Evolutionary conservation across 2,329 filamentous ascomycete species (phyloP), one percentile per base, ranked within the genome.

Genomic region (Alternaria longipes): DNA sequence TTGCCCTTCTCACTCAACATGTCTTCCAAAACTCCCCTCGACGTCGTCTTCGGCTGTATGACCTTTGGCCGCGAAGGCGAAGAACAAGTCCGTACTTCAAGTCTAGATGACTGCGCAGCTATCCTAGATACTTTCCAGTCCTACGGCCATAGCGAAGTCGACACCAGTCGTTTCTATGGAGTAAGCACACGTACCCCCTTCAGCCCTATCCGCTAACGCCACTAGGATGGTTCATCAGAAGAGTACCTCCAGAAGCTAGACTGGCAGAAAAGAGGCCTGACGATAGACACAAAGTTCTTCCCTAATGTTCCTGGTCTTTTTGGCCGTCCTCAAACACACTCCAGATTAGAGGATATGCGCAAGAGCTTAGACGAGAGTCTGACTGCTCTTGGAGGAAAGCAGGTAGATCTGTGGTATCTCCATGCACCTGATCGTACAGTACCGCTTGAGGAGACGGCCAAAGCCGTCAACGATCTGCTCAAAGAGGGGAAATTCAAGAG

Each of bases 381-480:
- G 28, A 60, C 72, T 40, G 81, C 79, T 1, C 73, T 85, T 14
- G 70, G 78, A 34, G 71, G 77, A 0, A 57, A 66, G 11, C 62
- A 50, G 1, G 52, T 84, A 6, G 75, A 84, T 45, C 72, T 82
- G 56, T 83, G 73, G 68, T 85, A 85, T 56, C 73, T 84, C 5
- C 83, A 85, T 60, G 78, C 70, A 0, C 82, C 82, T 56, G 83
- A 85, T 64, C 71, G 80, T 4, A 78, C 59, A 1, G 78, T 72
- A 0, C 79, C 82, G 0, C 78, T 80, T 52, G 80, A 82, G 51
- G 79, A 81, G 5, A 84, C 84, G 1, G 72, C 85, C n/a, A 70
- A 74, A 7, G 82, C 77, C 26, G 80, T 86, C 34, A 78, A 86
- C 64, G 70, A 79, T 5, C 74, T 86, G 1, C 73, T 83, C 70